Conservation (phyloP, 805 yeast genomes). For the Ogataea chonburiensis region DNA sequence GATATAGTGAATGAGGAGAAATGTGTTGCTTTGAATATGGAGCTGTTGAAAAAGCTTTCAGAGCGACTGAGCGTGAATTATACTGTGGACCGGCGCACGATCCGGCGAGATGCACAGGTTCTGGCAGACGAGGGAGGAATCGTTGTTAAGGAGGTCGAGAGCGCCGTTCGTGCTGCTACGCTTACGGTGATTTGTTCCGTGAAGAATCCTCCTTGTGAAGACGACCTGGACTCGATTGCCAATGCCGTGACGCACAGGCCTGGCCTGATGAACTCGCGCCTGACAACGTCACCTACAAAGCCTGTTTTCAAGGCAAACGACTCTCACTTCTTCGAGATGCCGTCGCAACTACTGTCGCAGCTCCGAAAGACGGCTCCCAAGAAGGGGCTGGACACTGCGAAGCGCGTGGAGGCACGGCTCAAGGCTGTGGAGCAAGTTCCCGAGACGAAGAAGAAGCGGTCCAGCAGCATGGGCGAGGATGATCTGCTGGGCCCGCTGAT, state of each 20-base stretch:
- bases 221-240: constrained; percentile 11
- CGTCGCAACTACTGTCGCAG: constrained; percentile 10
- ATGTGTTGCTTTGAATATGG: constrained; percentile 42
- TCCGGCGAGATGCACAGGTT: constrained; percentile 41
- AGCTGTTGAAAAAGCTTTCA: constrained; percentile 42
- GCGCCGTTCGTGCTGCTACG: constrained; percentile 9
- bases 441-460: constrained; percentile 10
- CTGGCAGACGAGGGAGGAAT: constrained; percentile 34
- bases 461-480: constrained; percentile 10
- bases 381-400: constrained; percentile 6
- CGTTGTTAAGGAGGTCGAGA: constrained; percentile 11
- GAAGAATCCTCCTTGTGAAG: constrained; percentile 15
- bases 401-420: constrained; percentile 16
- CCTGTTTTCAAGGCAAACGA: constrained; percentile 22
- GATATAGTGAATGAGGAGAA: constrained; percentile 46
- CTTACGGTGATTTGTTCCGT: constrained; percentile 13
- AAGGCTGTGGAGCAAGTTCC: constrained; percentile 13
- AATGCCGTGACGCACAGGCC: constrained; percentile 1
- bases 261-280: constrained; percentile 3
- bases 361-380: constrained; percentile 1
- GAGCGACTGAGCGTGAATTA: constrained; percentile 39
- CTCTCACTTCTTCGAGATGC: constrained; percentile 25
- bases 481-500: constrained; percentile 31
- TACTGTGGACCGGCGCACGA: constrained; percentile 53
- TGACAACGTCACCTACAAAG: constrained; percentile 3